Evolutionary conservation across 2,329 filamentous ascomycete genomes (phyloP).

Genomic region (Xenosphaeropsis pyriputrescens): DNA sequence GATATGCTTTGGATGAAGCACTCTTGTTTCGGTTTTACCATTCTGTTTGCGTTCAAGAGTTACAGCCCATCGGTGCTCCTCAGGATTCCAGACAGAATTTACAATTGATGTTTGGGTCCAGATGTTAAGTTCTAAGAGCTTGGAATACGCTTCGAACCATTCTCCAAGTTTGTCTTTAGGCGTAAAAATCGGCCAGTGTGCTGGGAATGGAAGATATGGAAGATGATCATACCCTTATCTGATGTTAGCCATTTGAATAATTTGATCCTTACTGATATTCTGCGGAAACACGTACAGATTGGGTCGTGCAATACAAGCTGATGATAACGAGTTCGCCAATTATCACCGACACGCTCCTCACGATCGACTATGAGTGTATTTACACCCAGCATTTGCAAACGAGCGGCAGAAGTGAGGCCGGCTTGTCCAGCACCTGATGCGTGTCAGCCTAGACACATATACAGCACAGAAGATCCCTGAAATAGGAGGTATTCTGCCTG

Average conservation of each 20-base stretch:
- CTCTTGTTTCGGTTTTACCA: conserved; percentile 24
- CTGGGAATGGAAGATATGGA: conserved; percentile 43
- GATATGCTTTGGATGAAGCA: conserved; percentile 30
- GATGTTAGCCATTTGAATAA: conserved; percentile 16
- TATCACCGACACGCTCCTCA: conserved; percentile 43
- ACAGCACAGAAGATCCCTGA: conserved; percentile 1
- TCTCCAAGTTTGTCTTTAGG: conserved; percentile 57
- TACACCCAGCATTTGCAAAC: conserved; percentile 31
- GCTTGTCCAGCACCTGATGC: conserved; percentile 39
- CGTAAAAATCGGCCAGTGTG: conserved; percentile 51
- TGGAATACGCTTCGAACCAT: conserved; percentile 51
- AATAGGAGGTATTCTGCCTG: background rate
- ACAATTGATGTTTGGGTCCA: conserved; percentile 39
- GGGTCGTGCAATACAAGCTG: conserved; percentile 56
- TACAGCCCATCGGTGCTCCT: conserved; percentile 35
- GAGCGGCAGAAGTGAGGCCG: conserved; percentile 40
- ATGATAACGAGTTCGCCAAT: conserved; percentile 47
- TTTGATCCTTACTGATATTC: too few species aligned
- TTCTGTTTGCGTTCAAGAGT: conserved; percentile 25
- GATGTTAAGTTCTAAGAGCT: conserved; percentile 47
- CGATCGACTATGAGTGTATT: conserved; percentile 41
- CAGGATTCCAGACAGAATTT: conserved; percentile 32
- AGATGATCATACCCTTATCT: background rate
- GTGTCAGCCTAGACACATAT: conserved; percentile 1
- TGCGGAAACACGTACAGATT: conserved; percentile 18